Conservation (phyloP, 192 early-diverging fungal species). For the Backusella tarrabulga region DNA sequence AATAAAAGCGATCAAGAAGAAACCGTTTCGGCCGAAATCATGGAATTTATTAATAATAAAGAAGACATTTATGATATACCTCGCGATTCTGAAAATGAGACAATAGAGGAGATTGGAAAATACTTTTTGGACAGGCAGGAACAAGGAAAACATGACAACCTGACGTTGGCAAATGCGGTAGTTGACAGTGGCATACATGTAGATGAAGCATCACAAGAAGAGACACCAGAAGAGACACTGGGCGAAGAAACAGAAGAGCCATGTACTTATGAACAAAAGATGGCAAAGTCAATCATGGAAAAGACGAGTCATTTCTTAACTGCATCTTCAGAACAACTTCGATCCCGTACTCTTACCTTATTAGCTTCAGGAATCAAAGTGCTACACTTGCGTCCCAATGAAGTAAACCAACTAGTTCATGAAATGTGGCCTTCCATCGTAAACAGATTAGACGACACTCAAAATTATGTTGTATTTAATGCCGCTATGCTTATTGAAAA, state of each 20-base stretch:
- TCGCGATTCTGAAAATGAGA: neutral
- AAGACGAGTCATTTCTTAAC: slow-evolving; percentile 52
- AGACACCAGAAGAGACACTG: slow-evolving; percentile 2
- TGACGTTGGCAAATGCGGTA: neutral
- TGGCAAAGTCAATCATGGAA: slow-evolving; percentile 43
- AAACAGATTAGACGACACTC: slow-evolving; percentile 31
- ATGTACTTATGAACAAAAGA: slow-evolving; percentile 38
- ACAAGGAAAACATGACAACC: slow-evolving; percentile 17
- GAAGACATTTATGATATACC: neutral
- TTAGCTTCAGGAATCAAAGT: slow-evolving; percentile 39
- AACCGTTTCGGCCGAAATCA: neutral
- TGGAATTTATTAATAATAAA: neutral
- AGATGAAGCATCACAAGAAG: neutral
- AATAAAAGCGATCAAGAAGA: neutral
- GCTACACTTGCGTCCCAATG: slow-evolving; percentile 32
- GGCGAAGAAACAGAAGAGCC: slow-evolving; percentile 6
- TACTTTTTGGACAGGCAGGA: slow-evolving; percentile 39
- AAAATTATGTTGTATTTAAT: slow-evolving; percentile 37
- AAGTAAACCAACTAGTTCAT: slow-evolving; percentile 49
- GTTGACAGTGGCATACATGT: neutral
- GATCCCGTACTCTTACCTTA: slow-evolving; percentile 38
- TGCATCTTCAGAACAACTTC: slow-evolving; percentile 43
- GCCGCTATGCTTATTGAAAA: slow-evolving; percentile 34
- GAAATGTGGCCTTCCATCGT: slow-evolving; percentile 51
- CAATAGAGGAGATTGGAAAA: slow-evolving; percentile 42